Evolutionary conservation across 2,329 filamentous ascomycete species (phyloP).

Genomic region (Ophiostoma himal-ulmi): DNA sequence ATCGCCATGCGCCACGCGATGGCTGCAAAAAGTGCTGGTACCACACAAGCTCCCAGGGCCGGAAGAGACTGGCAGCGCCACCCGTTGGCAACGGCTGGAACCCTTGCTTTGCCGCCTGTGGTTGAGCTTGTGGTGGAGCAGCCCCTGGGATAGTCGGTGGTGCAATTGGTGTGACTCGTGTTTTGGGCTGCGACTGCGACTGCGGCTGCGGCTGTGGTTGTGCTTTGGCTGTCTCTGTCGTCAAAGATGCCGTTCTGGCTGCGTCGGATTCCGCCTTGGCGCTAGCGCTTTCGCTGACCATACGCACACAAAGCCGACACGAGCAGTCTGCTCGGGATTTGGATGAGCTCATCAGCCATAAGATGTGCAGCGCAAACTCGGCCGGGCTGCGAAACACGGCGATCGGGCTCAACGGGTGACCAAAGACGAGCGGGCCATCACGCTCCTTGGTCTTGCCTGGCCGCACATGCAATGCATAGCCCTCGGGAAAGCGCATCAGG

Average conservation of each 20-base stretch:
- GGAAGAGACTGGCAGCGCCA: conserved; percentile 28
- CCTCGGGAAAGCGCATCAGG: conserved; percentile 26
- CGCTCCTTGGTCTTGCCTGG: conserved; percentile 49
- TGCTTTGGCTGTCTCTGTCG: not conserved
- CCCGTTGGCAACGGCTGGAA: not conserved
- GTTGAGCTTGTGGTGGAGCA: not conserved
- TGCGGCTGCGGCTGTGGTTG: not conserved
- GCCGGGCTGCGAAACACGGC: conserved; percentile 45
- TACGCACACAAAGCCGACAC: conserved; percentile 42
- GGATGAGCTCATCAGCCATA: conserved; percentile 48
- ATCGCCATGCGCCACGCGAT: conserved; percentile 32
- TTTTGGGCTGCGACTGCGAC: not conserved
- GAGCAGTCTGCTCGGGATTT: conserved; percentile 46
- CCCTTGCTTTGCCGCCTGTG: not conserved
- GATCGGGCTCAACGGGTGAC: conserved; percentile 26
- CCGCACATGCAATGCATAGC: conserved; percentile 26
- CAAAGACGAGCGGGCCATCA: conserved; percentile 40
- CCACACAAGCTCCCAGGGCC: conserved; percentile 36
- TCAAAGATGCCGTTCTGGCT: not conserved
- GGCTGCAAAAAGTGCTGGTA: conserved; percentile 34
- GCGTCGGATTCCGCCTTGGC: not conserved
- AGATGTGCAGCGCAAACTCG: conserved; percentile 47
- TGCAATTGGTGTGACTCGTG: not conserved
- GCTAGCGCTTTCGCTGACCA: conserved; percentile 26
- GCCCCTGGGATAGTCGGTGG: conserved; percentile 3